Conservation (phyloP, 192 early-diverging fungal genomes). For the Powellomyces hirtus region DNA sequence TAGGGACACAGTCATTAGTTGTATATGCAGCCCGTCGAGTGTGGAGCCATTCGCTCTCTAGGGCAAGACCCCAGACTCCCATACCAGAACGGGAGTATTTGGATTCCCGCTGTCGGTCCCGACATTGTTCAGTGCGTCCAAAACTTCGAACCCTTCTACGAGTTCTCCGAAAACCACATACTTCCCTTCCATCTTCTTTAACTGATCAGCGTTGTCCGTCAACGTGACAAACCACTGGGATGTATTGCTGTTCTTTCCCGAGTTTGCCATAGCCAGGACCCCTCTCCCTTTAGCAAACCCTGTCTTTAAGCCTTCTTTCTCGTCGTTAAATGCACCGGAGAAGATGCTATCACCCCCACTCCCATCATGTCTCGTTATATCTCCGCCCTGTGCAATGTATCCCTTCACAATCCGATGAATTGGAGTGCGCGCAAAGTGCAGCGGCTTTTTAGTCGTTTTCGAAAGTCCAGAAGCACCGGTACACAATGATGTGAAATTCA, state of each 20-base stretch:
- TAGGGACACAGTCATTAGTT: too few relatives aligned
- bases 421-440: slow-evolving; percentile 72
- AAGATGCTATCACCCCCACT: slow-evolving; percentile 74
- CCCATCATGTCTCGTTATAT: slow-evolving; percentile 43
- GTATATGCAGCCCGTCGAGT: background rate
- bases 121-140: slow-evolving; percentile 20
- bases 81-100: slow-evolving; percentile 8
- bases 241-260: slow-evolving; percentile 66
- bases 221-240: slow-evolving; percentile 87
- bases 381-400: slow-evolving; percentile 88
- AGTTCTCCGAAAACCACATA: slow-evolving; percentile 64
- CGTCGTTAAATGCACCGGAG: slow-evolving; percentile 75
- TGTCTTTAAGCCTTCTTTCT: slow-evolving; percentile 31
- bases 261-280: slow-evolving; percentile 81
- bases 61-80: slow-evolving; percentile 27
- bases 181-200: slow-evolving; percentile 62
- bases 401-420: slow-evolving; percentile 68
- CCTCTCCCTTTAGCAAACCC: slow-evolving; percentile 3
- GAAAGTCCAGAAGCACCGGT: slow-evolving; percentile 73
- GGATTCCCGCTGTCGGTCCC: slow-evolving; percentile 20
- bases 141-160: slow-evolving; percentile 10
- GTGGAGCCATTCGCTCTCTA: too few relatives aligned
- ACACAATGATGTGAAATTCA: slow-evolving; percentile 74
- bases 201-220: slow-evolving; percentile 68
- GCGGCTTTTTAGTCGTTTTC: slow-evolving; percentile 67